Conservation (phyloP, 176 grass and related monocot species). For the Puya raimondii region DNA sequence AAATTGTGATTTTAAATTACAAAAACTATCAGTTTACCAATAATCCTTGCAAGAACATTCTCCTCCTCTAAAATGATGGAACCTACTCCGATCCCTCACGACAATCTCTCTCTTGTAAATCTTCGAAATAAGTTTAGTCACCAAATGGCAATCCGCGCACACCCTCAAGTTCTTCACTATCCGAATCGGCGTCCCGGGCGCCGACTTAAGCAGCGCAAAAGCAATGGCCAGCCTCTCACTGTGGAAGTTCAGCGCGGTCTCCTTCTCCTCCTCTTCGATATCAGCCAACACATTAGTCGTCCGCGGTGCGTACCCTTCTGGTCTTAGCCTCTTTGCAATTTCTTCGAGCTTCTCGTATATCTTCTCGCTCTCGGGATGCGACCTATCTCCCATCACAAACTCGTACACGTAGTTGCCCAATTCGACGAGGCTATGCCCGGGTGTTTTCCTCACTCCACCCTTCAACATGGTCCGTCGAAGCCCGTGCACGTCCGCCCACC, state of each 20-base stretch:
- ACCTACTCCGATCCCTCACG: slow-evolving; percentile 67
- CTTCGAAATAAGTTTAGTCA: slow-evolving; percentile 60
- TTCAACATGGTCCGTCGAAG: slow-evolving; percentile 55
- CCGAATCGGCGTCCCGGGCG: slow-evolving; percentile 46
- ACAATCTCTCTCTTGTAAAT: slow-evolving; percentile 58
- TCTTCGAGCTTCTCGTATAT: slow-evolving; percentile 64
- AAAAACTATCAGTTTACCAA: slow-evolving; percentile 30
- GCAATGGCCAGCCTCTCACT: slow-evolving; percentile 82
- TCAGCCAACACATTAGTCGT: slow-evolving; percentile 64
- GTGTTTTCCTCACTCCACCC: slow-evolving; percentile 60
- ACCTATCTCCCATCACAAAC: slow-evolving; percentile 81
- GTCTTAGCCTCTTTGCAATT: slow-evolving; percentile 46
- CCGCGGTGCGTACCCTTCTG: slow-evolving; percentile 47
- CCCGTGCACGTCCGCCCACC: slow-evolving; percentile 53
- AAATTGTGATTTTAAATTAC: no score
- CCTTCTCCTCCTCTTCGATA: slow-evolving; percentile 91
- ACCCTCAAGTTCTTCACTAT: slow-evolving; percentile 87
- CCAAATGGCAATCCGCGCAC: slow-evolving; percentile 70
- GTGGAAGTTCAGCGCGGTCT: slow-evolving; percentile 61
- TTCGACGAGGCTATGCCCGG: slow-evolving; percentile 60
- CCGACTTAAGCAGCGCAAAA: slow-evolving; percentile 66
- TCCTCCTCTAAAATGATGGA: slow-evolving; percentile 60
- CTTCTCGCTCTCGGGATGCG: slow-evolving; percentile 46
- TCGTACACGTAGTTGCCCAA: slow-evolving; percentile 52
- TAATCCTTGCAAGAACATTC: slow-evolving; percentile 81